Evolutionary conservation across 495 filamentous ascomycete genomes (phyloP), one percentile per base, ranked within the genome.

Genomic region (Tuber magnatum): DNA sequence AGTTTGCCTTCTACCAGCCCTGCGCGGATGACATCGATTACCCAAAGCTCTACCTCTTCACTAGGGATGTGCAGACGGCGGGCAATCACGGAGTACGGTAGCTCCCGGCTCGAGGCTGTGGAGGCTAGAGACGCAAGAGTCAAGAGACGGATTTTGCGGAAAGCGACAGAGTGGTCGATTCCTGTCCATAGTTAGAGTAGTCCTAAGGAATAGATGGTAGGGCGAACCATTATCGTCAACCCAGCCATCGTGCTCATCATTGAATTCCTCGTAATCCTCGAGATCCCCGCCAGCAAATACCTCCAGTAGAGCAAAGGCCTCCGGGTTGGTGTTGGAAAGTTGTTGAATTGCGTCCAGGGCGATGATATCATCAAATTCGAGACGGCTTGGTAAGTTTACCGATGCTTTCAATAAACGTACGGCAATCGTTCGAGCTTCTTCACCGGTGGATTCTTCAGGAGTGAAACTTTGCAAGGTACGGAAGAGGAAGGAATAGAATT

Each of bases 21-120:
- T 61, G 94, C 93, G 61, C 96, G 92, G 84, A 99, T 97, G 71
- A 94, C 93, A 84, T 99, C 96, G 78, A 99, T 99, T 71, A 97
- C 91, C 95, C 95, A 99, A 88, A 93, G 91, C 87, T 99, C 95
- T 16, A 97, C 93, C 69, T 97, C 93, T 74, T 91, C 90, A 41
- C 83, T 78, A 28, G 92, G 89, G 61, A 99, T 90, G 83, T 94
- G 91, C 48, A 99, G 88, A 8, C 93, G 89, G 74, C 91, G 89
- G 65, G 91, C 88, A 80, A 99, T 97, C 75, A 88, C 87, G 77
- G 86, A 86, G 85, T 99, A 99, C 46, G 93, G 90, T 61, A 99
- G 89, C 72, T 93, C 92, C 75, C 94, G 91, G 78, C 89, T 92
- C 24, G 90, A 89, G 24, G 91, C 91, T 76, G 90, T 88, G 43